Evolutionary conservation across 768 basidiomycete species (phyloP).

Genomic region (Tricholoma flavovirens): DNA sequence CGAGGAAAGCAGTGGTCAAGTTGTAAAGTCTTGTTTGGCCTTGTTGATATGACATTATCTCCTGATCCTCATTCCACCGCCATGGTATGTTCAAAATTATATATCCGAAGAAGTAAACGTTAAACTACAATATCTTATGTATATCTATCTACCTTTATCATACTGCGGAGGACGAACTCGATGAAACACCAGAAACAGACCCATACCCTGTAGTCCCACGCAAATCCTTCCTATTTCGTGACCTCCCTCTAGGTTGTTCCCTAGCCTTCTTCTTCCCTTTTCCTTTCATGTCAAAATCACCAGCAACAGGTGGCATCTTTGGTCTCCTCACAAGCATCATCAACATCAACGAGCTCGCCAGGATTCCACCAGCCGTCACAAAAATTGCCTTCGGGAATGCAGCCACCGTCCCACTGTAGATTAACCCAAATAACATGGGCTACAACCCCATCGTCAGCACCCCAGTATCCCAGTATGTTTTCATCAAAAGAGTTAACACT

Average conservation of each 20-base stretch:
- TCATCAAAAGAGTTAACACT: constrained; percentile 13
- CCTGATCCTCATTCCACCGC: neutral
- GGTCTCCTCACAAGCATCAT: constrained; percentile 38
- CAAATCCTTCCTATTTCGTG: constrained; percentile 44
- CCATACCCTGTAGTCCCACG: constrained; percentile 28
- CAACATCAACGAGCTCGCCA: constrained; percentile 33
- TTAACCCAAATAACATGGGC: constrained; percentile 69
- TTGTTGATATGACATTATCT: constrained; percentile 11
- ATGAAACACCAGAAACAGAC: constrained; percentile 5
- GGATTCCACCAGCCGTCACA: constrained; percentile 44
- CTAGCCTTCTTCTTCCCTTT: constrained; percentile 15
- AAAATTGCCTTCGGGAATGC: constrained; percentile 70
- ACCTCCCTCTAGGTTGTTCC: constrained; percentile 39
- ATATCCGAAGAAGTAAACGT: no score
- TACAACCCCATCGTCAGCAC: constrained; percentile 14
- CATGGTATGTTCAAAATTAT: no score
- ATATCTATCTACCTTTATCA: no score
- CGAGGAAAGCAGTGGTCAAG: constrained; percentile 14
- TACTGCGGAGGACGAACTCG: neutral
- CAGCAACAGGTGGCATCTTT: constrained; percentile 13
- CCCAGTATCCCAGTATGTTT: neutral
- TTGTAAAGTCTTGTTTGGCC: constrained; percentile 18
- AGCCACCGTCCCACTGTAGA: constrained; percentile 68
- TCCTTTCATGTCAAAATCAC: constrained; percentile 9
- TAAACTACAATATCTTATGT: neutral